Conservation (phyloP, 768 basidiomycete genomes). For the Astraeus odoratus region DNA sequence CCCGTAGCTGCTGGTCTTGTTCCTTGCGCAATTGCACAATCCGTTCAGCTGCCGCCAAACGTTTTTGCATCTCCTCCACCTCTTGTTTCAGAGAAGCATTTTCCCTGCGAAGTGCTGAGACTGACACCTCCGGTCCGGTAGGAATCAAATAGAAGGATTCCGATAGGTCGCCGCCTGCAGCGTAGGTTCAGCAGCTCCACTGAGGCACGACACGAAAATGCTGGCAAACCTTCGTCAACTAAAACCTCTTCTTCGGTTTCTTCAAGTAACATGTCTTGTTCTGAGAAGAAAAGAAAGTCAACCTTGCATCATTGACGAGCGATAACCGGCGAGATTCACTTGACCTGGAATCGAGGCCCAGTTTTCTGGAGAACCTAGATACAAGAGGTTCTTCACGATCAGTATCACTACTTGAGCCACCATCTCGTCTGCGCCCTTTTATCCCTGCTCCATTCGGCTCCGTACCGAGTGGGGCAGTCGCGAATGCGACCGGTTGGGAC, state of each 20-base stretch:
- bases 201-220: background rate
- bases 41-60: conserved; percentile 54
- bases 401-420: conserved; percentile 56
- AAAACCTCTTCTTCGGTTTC: conserved; percentile 59
- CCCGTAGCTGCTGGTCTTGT: conserved; percentile 72
- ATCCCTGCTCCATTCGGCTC: conserved; percentile 21
- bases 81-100: conserved; percentile 59
- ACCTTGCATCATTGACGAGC: background rate
- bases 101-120: conserved; percentile 52
- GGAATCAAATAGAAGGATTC: conserved; percentile 79
- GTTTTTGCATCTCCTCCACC: conserved; percentile 48
- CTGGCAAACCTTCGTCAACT: conserved; percentile 51
- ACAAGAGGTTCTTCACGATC: conserved; percentile 62
- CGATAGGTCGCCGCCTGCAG: conserved; percentile 55
- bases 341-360: conserved; percentile 23
- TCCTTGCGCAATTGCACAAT: conserved; percentile 64
- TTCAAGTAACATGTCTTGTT: conserved; percentile 19
- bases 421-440: conserved; percentile 36
- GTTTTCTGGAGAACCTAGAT: conserved; percentile 44
- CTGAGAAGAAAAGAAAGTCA: conserved; percentile 13
- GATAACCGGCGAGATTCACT: conserved; percentile 11
- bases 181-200: background rate
- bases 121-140: conserved; percentile 46
- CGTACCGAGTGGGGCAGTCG: conserved; percentile 65
- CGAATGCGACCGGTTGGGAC: conserved; percentile 74